Evolutionary conservation across 768 basidiomycete species (phyloP).

Genomic region (Mycena crocata): DNA sequence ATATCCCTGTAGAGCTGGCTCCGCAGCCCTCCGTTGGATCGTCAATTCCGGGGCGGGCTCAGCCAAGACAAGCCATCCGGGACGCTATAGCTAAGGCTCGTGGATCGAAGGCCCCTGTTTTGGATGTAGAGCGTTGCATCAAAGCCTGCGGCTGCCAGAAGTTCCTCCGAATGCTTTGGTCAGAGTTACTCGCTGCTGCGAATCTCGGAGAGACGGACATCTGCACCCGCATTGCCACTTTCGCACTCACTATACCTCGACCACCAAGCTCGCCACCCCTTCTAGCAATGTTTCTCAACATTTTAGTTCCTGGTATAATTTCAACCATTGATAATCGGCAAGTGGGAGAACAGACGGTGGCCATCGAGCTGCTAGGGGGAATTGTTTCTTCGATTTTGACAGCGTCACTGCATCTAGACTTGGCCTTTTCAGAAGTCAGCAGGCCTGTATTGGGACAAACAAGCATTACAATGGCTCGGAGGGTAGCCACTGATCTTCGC

Average conservation of each 20-base stretch:
- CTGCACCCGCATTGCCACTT: conserved; percentile 74
- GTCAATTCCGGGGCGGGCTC: conserved; percentile 59
- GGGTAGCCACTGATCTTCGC: conserved; percentile 71
- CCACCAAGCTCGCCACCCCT: conserved; percentile 65
- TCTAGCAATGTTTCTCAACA: conserved; percentile 78
- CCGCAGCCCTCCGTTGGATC: conserved; percentile 26
- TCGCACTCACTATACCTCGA: conserved; percentile 73
- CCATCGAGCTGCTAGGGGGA: conserved; percentile 72
- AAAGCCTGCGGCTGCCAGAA: conserved; percentile 65
- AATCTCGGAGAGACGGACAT: conserved; percentile 70
- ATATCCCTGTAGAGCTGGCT: conserved; percentile 15
- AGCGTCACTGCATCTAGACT: conserved; percentile 76
- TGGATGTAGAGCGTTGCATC: conserved; percentile 79
- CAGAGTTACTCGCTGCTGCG: conserved; percentile 65
- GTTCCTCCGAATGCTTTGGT: conserved; percentile 79
- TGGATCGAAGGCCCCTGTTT: conserved; percentile 68
- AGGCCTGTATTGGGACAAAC: conserved; percentile 68
- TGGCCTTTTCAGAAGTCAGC: conserved; percentile 68
- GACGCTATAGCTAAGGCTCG: conserved; percentile 67
- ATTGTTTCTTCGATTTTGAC: conserved; percentile 75
- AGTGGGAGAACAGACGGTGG: conserved; percentile 64
- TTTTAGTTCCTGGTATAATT: conserved; percentile 73
- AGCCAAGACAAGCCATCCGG: conserved; percentile 68
- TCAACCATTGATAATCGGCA: conserved; percentile 64
- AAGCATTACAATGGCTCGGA: conserved; percentile 71